These are phyloP conservation scores for Senecio squalidus DNA, from an alignment of 140 eudicot species.

Conservation along the genomic window DNA sequence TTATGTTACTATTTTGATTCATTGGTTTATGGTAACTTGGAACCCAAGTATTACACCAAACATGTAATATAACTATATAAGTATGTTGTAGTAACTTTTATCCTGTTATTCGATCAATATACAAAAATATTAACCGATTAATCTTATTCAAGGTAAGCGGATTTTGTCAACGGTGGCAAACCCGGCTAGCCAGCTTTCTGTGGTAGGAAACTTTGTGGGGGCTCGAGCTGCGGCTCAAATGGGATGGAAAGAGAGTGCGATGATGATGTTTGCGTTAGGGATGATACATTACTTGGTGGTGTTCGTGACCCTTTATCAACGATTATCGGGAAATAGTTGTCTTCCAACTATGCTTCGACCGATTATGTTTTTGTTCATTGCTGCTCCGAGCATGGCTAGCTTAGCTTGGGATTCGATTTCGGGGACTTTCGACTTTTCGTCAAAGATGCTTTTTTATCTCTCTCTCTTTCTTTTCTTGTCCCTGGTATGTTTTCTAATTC, in stretches of 20 bases:
- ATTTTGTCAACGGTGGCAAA: constrained; percentile 44
- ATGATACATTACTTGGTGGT: constrained; percentile 63
- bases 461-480: constrained; percentile 58
- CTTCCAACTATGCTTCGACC: constrained; percentile 51
- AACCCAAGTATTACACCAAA: too few relatives aligned
- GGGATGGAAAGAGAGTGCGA: constrained; percentile 62
- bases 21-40: too few relatives aligned
- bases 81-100: too few relatives aligned
- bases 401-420: constrained; percentile 57
- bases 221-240: constrained; percentile 49
- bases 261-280: constrained; percentile 51
- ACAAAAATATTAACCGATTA: too few relatives aligned
- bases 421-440: constrained; percentile 44
- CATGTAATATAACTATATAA: too few relatives aligned
- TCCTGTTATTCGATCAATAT: too few relatives aligned
- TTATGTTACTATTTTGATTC: too few relatives aligned
- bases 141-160: too few relatives aligned
- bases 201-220: constrained; percentile 53
- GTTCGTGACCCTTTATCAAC: constrained; percentile 61
- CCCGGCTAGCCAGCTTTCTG: constrained; percentile 60
- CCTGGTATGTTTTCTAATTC: constrained; percentile 35
- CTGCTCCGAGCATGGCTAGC: constrained; percentile 76
- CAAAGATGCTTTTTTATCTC: constrained; percentile 73
- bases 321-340: constrained; percentile 30
- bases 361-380: constrained; percentile 57